Conservation (phyloP, 176 grass and related monocot species). For the Phyllostachys edulis region DNA sequence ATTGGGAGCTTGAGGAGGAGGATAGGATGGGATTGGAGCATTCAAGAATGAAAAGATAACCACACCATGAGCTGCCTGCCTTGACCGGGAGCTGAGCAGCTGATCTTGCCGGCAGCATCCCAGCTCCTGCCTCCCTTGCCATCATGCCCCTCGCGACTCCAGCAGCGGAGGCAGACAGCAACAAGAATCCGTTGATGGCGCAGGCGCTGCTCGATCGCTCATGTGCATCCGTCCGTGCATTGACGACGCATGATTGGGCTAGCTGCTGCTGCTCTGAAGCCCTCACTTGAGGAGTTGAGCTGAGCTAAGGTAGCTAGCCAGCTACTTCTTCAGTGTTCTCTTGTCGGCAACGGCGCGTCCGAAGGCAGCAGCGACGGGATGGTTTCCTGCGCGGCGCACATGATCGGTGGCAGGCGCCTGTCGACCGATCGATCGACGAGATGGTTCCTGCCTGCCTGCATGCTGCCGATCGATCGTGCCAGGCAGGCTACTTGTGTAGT, state of each 20-base stretch:
- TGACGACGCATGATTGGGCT: background rate
- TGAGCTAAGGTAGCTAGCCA: background rate
- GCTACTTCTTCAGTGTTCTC: background rate
- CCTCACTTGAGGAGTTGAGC: background rate
- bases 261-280: background rate
- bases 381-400: constrained; percentile 39
- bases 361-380: background rate
- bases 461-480: background rate
- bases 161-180: background rate
- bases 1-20: constrained; percentile 1
- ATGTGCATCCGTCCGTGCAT: background rate
- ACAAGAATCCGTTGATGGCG: background rate
- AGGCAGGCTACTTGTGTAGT: constrained; percentile 16
- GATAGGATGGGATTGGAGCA: constrained; percentile 5
- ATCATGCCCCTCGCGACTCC: background rate
- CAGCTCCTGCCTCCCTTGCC: background rate
- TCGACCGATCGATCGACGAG: constrained; percentile 27
- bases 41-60: background rate
- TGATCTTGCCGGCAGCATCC: background rate
- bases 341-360: constrained; percentile 10
- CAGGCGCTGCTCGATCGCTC: background rate
- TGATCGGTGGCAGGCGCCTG: constrained; percentile 39
- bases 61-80: constrained; percentile 4
- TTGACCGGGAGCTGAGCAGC: background rate
- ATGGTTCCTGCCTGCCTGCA: constrained; percentile 26